Base-by-base conservation (phyloP, 2,329 filamentous ascomycete genomes). In the Paraconiothyrium brasiliense region DNA sequence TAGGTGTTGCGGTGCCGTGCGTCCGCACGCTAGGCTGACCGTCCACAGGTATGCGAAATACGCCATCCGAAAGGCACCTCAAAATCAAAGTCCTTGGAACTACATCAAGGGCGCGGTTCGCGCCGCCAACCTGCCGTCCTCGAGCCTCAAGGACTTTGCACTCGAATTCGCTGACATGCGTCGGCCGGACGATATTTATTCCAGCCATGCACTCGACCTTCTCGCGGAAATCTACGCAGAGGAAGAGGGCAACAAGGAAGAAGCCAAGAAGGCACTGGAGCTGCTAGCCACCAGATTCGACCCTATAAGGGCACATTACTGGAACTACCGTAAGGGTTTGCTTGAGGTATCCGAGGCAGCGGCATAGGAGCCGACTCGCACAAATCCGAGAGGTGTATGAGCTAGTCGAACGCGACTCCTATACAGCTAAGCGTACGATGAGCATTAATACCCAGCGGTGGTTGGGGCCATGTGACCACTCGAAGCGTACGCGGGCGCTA, bases 51-150 rank as follows among this genome's bases (percentile, higher is more conserved):
- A 81, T 63, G 88, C 91, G 7, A 85, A 92, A 80, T 83, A 85
- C 51, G 92, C 91, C 75, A 92, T 97, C 63, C 79, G 83, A 37
- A 83, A 91, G 65, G 93, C 94, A 44, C 95, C 95, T 49, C 94
- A 98, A 84, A 99, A 98, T 78, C 92, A 93, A 78, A 94, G 92
- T 68, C 87, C 93, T 1, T 99, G 95, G 95, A 95, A 93, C 78
- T 99, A 97, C 79, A 83, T 97, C 14, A 84, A 89, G 35, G 95
- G 92, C 3, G 88, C 93, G 50, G 78, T 96, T 62, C 84, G 85
- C 61, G 91, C 92, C 72, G 88, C 87, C 0, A 88, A 82, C 8
- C 78, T 84, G 41, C 77, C 79, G 4, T 67, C 86, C 52, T 78
- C 71, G 2, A 81, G 83, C 20, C 77, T 88, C 74, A 84, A 84